These are phyloP conservation scores for Purpureocillium lavendulum DNA, from an alignment of 2,329 filamentous ascomycete species.

Conservation along the genomic window DNA sequence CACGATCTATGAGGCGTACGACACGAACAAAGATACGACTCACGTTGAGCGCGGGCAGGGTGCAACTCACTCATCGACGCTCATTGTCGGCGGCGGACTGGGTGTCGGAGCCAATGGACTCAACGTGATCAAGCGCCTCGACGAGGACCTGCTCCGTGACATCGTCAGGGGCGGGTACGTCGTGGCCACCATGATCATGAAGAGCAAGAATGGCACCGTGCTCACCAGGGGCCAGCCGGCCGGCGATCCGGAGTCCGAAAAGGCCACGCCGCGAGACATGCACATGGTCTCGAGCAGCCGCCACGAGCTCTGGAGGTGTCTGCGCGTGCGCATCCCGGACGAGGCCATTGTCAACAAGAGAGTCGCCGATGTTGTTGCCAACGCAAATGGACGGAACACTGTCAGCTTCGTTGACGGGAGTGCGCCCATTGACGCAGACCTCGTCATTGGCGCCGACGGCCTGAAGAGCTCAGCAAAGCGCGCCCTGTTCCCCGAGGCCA, in stretches of 20 bases:
- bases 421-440: conserved; percentile 11
- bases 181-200: conserved; percentile 12
- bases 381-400: conserved; percentile 8
- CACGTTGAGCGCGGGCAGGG: conserved; percentile 9
- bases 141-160: conserved; percentile 12
- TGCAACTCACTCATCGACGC: conserved; percentile 13
- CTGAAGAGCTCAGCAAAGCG: conserved; percentile 11
- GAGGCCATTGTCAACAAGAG: conserved; percentile 11
- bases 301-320: conserved; percentile 13
- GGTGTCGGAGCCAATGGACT: conserved; percentile 16
- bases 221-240: conserved; percentile 11
- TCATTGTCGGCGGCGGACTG: conserved; percentile 15
- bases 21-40: conserved; percentile 10
- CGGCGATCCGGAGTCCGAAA: not conserved
- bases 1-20: conserved; percentile 16
- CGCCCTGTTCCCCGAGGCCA: conserved; percentile 12
- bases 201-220: conserved; percentile 13
- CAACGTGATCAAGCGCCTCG: conserved; percentile 13
- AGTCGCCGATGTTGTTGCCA: conserved; percentile 10
- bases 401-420: conserved; percentile 14
- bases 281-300: conserved; percentile 14
- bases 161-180: conserved; percentile 14
- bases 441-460: conserved; percentile 17
- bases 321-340: conserved; percentile 13
- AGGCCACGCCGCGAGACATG: conserved; percentile 4